Base-by-base conservation (phyloP, 352 stramenopile species). In the Blastocystis sp. region DNA sequence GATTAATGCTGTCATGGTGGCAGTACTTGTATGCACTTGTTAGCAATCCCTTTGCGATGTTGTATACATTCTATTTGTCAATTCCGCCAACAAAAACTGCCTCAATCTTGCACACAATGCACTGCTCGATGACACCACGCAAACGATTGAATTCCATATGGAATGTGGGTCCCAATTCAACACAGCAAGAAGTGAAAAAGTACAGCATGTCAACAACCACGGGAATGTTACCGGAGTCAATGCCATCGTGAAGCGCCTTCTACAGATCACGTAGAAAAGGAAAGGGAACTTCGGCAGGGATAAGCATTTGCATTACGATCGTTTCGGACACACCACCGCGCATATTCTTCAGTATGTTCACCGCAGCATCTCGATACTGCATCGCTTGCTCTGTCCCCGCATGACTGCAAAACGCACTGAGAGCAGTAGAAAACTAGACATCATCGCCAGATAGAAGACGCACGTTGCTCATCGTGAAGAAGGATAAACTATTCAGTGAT, bases 101-200 rank as follows among this genome's bases (percentile, higher is more conserved):
- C 43, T 11, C 1, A 66, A 66, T 23, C 14, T 21, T 10, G 62
- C 52, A 81, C n/a, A 65, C 21, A 4, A 81, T 14, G 21, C 71
- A 81, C 52, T 81, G 71, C n/a, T 40, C 41, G 10, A 81, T 9
- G 19, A 5, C 19, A 40, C 19, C 17, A 21, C 11, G 59, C 34
- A 81, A 66, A 52, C 71, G 62, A n/a, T 23, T 66, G 41, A 67
- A 81, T 43, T 81, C 71, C 2, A 28, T 3, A 48, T 41, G 34
- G 41, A 74, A 74, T 10, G 48, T 14, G 48, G 48, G 14, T 56
- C 14, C 48, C 48, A 56, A 56, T 14, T 56, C 48, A 56, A 56
- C 14, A 14, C 48, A 56, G 48, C 48, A 56, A 14, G 48, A 56
- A 56, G 48, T 56, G 48, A 56, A 56, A 7, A 56, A 56, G 48